These are phyloP conservation scores for Hydnum rufescens DNA, from an alignment of 768 basidiomycete species.

Conservation along the genomic window DNA sequence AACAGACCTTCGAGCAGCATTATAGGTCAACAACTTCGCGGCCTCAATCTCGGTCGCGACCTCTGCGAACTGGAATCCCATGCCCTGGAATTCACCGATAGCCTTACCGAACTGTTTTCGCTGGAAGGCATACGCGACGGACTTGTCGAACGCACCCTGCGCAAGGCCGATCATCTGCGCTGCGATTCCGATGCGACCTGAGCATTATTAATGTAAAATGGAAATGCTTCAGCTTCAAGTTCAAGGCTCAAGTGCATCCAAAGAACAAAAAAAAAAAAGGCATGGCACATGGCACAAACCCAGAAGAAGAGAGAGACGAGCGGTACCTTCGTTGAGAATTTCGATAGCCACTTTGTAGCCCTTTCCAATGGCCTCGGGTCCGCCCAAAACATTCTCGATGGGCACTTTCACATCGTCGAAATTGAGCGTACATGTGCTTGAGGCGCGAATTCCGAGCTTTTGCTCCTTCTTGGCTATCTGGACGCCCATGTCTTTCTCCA, in stretches of 20 bases:
- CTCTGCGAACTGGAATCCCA: constrained; percentile 86
- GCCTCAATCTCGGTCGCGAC: constrained; percentile 79
- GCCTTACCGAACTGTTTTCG: constrained; percentile 89
- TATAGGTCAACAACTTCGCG: constrained; percentile 84
- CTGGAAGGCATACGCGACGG: constrained; percentile 88
- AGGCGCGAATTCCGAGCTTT: constrained; percentile 91
- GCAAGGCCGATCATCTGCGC: constrained; percentile 98
- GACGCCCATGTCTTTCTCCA: constrained; percentile 91
- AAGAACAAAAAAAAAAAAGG: too few species aligned
- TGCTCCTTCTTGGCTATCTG: constrained; percentile 98
- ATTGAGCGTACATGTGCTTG: constrained; percentile 83
- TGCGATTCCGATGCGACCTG: constrained; percentile 87
- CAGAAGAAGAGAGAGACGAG: neutral
- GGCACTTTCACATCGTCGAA: constrained; percentile 84
- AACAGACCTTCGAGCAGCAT: constrained; percentile 60
- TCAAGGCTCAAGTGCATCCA: too few species aligned
- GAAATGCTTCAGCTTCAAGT: neutral
- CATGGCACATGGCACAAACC: neutral
- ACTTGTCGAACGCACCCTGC: constrained; percentile 89
- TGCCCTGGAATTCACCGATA: constrained; percentile 87
- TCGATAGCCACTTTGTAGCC: constrained; percentile 95
- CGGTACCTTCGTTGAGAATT: constrained; percentile 73
- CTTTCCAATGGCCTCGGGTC: constrained; percentile 42
- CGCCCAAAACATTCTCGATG: constrained; percentile 79
- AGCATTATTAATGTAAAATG: neutral